phyloP scores from a whole-genome alignment of 495 filamentous ascomycete genomes.

The Parathielavia appendiculata region DNA sequence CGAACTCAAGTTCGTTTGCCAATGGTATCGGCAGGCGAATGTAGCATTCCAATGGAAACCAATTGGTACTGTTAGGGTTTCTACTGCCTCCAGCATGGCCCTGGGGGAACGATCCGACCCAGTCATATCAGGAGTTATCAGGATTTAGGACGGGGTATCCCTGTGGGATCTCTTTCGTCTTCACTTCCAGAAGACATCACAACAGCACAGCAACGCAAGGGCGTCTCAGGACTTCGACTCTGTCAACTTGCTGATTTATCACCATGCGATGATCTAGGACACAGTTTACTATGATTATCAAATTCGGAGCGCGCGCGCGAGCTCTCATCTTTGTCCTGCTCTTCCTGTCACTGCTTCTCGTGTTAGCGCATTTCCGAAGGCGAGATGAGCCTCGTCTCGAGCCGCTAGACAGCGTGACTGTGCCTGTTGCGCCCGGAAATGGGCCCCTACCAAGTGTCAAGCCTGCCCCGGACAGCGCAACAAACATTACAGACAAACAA shows the following conservation, averaged over 20 bases:
- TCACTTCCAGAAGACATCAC: too few species aligned
- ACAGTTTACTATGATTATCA: neutral
- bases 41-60: too few species aligned
- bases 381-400: slow-evolving; percentile 1
- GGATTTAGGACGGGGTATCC: too few species aligned
- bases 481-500: neutral
- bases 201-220: too few species aligned
- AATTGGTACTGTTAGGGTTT: too few species aligned
- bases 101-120: too few species aligned
- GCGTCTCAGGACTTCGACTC: too few species aligned
- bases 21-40: too few species aligned
- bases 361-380: neutral
- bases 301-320: neutral
- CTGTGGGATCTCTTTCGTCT: too few species aligned
- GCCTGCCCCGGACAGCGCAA: neutral
- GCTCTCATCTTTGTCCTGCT: neutral
- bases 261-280: neutral
- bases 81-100: too few species aligned
- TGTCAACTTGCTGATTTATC: neutral
- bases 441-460: neutral
- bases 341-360: neutral
- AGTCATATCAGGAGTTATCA: too few species aligned
- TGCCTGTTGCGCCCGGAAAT: neutral
- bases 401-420: neutral
- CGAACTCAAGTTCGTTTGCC: too few species aligned